Evolutionary conservation across 192 early-diverging fungal species (phyloP).

Genomic region (Coemansia sp.): DNA sequence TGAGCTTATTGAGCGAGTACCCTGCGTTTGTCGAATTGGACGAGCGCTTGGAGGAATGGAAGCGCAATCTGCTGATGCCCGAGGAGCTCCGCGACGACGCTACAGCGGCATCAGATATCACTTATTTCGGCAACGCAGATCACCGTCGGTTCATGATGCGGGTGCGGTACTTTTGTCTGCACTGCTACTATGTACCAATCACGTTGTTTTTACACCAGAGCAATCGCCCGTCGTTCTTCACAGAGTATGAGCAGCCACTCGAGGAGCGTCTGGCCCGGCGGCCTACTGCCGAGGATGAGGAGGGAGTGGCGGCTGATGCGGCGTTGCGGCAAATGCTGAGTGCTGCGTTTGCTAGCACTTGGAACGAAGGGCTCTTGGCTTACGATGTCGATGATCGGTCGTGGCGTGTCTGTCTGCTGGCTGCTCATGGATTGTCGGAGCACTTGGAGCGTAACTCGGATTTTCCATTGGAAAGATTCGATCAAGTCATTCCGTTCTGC

Average conservation of each 20-base stretch:
- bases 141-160: constrained; percentile 59
- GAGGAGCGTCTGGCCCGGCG: constrained; percentile 20
- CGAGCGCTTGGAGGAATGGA: constrained; percentile 46
- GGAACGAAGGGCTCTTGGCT: constrained; percentile 52
- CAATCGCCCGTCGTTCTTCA: constrained; percentile 54
- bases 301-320: constrained; percentile 10
- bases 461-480: constrained; percentile 52
- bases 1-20: constrained; percentile 39
- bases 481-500: constrained; percentile 57
- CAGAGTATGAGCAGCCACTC: constrained; percentile 54
- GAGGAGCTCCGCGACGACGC: constrained; percentile 55
- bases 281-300: not conserved
- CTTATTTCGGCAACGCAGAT: constrained; percentile 53
- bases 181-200: constrained; percentile 57
- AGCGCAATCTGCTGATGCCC: constrained; percentile 40
- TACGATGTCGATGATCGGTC: constrained; percentile 45
- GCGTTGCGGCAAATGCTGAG: constrained; percentile 51
- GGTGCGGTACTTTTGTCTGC: constrained; percentile 54
- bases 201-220: constrained; percentile 52
- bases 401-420: constrained; percentile 34
- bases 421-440: constrained; percentile 43
- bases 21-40: constrained; percentile 44
- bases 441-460: constrained; percentile 48
- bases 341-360: constrained; percentile 45
- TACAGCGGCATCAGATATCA: constrained; percentile 39